Evolutionary conservation across 768 basidiomycete species (phyloP).

Genomic region (Collybiopsis confluens): DNA sequence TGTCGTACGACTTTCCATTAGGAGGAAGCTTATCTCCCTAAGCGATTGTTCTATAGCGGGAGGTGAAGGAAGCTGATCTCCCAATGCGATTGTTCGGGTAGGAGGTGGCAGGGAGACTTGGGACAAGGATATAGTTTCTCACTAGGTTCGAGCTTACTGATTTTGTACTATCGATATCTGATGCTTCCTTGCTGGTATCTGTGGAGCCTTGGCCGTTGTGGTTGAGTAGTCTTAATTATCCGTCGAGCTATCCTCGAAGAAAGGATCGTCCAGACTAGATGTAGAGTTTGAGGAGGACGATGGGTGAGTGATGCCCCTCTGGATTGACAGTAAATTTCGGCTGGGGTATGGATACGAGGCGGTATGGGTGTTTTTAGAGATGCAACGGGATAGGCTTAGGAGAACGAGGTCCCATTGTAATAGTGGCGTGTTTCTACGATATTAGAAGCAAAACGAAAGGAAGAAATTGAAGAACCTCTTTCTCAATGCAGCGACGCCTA

Average conservation of each 20-base stretch:
- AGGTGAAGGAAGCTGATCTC: conserved; percentile 62
- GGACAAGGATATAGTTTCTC: conserved; percentile 6
- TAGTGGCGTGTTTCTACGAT: background rate
- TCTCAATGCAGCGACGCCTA: conserved; percentile 38
- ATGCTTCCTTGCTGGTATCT: conserved; percentile 14
- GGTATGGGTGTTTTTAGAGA: background rate
- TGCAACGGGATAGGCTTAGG: background rate
- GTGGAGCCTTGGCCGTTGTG: conserved; percentile 11
- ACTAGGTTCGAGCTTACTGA: conserved; percentile 10
- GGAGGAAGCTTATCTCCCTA: no score
- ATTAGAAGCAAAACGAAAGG: background rate
- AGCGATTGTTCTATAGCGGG: no score
- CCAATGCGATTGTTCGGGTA: conserved; percentile 63
- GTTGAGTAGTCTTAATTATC: conserved; percentile 7
- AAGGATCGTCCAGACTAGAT: conserved; percentile 18
- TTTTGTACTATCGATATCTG: conserved; percentile 26
- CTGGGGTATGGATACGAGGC: background rate
- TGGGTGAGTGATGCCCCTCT: conserved; percentile 2
- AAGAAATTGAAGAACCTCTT: conserved; percentile 29
- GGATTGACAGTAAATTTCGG: conserved; percentile 1
- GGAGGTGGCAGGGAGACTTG: conserved; percentile 41
- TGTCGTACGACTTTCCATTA: conserved; percentile 61
- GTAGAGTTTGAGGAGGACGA: conserved; percentile 16
- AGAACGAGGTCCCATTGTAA: conserved; percentile 12
- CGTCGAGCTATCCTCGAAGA: conserved; percentile 13